A percentile compares a stretch with the other conserved stretches of the same genome.
phyloP scores from a whole-genome alignment of 106 monocot species.

The Agapanthus africanus region DNA sequence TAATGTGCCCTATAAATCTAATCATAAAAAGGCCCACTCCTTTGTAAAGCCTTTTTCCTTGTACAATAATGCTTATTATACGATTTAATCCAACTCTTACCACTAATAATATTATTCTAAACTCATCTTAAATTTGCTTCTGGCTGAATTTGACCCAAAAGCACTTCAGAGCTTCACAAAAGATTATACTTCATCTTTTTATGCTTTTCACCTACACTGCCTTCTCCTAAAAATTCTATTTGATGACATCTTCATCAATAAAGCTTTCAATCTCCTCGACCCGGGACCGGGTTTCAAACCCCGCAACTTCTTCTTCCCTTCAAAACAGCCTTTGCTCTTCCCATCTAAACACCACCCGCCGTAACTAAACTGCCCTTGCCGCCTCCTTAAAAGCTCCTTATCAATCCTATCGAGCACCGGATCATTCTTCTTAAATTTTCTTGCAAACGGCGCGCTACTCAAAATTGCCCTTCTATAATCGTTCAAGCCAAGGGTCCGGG shows the following conservation, averaged over 20 bases:
- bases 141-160: too few relatives aligned
- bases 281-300: constrained; percentile 57
- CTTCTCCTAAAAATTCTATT: constrained; percentile 21
- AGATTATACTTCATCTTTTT: too few relatives aligned
- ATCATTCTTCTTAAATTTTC: constrained; percentile 77
- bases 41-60: too few relatives aligned
- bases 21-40: too few relatives aligned
- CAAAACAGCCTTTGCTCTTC: constrained; percentile 15
- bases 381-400: constrained; percentile 48
- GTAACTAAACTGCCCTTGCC: constrained; percentile 27
- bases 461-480: constrained; percentile 65
- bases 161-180: too few relatives aligned
- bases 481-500: constrained; percentile 33
- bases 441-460: constrained; percentile 49
- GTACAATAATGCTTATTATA: too few relatives aligned
- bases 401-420: constrained; percentile 78
- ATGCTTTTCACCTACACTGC: constrained; percentile 74
- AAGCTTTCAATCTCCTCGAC: constrained; percentile 61
- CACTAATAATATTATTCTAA: too few relatives aligned
- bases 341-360: constrained; percentile 69
- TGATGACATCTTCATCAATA: constrained; percentile 41
- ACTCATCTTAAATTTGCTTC: too few relatives aligned
- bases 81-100: too few relatives aligned
- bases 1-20: too few relatives aligned
- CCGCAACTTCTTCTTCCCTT: constrained; percentile 11